phyloP scores from a whole-genome alignment of 2,329 filamentous ascomycete genomes.

The Aspergillus sp. region DNA sequence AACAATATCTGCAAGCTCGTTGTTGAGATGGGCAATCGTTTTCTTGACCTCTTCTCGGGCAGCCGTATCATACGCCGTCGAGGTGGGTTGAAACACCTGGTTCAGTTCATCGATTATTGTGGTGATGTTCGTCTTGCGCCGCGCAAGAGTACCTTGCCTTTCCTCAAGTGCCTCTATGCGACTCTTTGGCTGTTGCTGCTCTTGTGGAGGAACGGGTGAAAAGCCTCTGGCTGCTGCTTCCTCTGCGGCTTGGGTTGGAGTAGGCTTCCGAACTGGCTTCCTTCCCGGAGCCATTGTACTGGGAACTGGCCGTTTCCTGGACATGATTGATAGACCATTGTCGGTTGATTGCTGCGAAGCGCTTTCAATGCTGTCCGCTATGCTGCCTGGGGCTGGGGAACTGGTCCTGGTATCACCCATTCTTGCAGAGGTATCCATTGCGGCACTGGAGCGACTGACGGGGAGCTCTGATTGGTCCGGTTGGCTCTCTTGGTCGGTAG shows the following conservation, averaged over 20 bases:
- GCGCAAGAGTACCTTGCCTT: constrained; percentile 57
- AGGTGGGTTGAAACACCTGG: constrained; percentile 64
- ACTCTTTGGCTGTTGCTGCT: constrained; percentile 46
- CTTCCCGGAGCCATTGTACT: constrained; percentile 24
- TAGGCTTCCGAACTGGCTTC: constrained; percentile 36
- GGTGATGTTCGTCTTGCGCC: constrained; percentile 64
- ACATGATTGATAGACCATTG: constrained; percentile 31
- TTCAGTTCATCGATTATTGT: constrained; percentile 70
- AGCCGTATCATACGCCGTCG: constrained; percentile 61
- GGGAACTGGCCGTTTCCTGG: constrained; percentile 34
- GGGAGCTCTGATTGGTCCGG: constrained; percentile 22
- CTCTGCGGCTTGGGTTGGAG: constrained; percentile 29
- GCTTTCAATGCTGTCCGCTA: constrained; percentile 25
- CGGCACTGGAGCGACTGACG: constrained; percentile 57
- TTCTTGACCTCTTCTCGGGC: constrained; percentile 49
- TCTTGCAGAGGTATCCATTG: constrained; percentile 53
- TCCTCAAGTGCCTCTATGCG: constrained; percentile 62
- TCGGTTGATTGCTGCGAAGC: constrained; percentile 27
- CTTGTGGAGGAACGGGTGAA: constrained; percentile 56
- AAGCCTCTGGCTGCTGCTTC: constrained; percentile 47
- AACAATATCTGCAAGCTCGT: constrained; percentile 65
- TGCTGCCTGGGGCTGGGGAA: constrained; percentile 32
- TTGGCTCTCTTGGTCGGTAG: constrained; percentile 6
- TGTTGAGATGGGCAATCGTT: constrained; percentile 60
- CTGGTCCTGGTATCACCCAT: constrained; percentile 34